Base-by-base conservation (phyloP, 1,139 yeast species). In the Sugiyamaella neomexicana region DNA sequence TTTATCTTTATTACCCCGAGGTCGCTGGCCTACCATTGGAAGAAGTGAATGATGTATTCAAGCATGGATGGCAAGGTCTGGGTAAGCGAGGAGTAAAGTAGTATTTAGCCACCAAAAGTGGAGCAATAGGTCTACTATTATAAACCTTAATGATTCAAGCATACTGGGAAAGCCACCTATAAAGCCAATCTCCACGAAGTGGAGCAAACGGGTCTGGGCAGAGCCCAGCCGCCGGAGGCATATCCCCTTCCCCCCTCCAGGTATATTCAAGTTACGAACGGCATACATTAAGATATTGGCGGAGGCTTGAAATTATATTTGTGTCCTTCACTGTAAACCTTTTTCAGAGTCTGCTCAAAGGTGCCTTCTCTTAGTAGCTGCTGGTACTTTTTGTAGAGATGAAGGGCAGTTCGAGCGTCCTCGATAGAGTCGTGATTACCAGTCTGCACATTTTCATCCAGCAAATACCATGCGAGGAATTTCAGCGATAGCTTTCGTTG, bases 391-490 rank as follows among this genome's bases (percentile, higher is more conserved):
- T 82, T 81, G 72, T 88, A 95, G 44, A 95, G 74, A 51, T 81
- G 71, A 61, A 95, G 77, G 0, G 99, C 99, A 10, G 95, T 86
- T 55, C 79, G 75, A 0, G 99, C 98, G 73, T 95, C 99, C 67
- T 95, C 99, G 46, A 93, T 89, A 0, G 98, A 91, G 68, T 95
- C 98, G 69, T 95, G 99, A 67, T 91, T 91, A 1, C 95, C 96
- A 1, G 83, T 83, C 69, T 95, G 99, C 17, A 95, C 96, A 50
- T 83, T 80, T 58, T 83, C 85, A 41, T 80, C 80, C 55, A 93
- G 75, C 51, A 93, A 75, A 31, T 83, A 83, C 77, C 89, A 91
- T 4, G 96, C 91, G 65, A 95, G 75, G 66, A 89, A 95, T 66
- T 93, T 86, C 62, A 95, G 78, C n/a, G 97, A 89, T 39, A 95